A percentile compares a stretch with the other conserved stretches of the same genome.
Conservation (phyloP, 2,329 filamentous ascomycete genomes). For the Trichoderma gracile region DNA sequence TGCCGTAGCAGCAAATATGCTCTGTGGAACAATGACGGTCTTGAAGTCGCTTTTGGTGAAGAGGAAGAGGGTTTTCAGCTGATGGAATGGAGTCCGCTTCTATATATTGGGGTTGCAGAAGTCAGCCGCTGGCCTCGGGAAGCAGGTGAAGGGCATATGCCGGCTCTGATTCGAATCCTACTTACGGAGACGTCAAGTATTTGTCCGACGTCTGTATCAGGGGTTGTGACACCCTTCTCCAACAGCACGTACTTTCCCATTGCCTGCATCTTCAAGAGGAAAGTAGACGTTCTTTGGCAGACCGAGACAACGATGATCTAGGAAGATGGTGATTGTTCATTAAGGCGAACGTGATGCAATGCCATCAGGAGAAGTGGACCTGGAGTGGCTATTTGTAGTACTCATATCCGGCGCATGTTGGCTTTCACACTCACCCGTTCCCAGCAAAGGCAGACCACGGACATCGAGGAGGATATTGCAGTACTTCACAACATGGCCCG, state of each 20-base stretch:
- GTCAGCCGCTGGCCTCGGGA: neutral
- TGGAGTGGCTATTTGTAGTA: constrained; percentile 5
- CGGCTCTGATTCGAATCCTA: neutral
- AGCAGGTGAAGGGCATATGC: neutral
- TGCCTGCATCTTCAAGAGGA: neutral
- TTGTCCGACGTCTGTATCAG: neutral
- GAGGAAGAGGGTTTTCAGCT: constrained; percentile 33
- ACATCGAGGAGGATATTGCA: neutral
- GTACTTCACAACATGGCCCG: constrained; percentile 4
- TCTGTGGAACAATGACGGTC: constrained; percentile 38
- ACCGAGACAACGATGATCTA: no score
- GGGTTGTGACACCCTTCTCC: constrained; percentile 2
- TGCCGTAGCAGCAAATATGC: constrained; percentile 31
- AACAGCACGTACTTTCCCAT: neutral
- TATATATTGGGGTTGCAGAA: neutral
- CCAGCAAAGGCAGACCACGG: neutral
- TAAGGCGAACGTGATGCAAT: neutral
- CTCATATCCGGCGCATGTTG: neutral
- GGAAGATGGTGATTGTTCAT: neutral
- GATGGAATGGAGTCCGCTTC: constrained; percentile 9
- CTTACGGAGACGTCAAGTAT: constrained; percentile 1
- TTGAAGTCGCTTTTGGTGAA: constrained; percentile 40
- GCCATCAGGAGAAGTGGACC: neutral
- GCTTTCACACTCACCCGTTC: neutral
- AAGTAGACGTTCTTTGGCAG: neutral